These are phyloP conservation scores for Xylaria hypoxylon DNA, from an alignment of 2,329 filamentous ascomycete species.

Conservation along the genomic window DNA sequence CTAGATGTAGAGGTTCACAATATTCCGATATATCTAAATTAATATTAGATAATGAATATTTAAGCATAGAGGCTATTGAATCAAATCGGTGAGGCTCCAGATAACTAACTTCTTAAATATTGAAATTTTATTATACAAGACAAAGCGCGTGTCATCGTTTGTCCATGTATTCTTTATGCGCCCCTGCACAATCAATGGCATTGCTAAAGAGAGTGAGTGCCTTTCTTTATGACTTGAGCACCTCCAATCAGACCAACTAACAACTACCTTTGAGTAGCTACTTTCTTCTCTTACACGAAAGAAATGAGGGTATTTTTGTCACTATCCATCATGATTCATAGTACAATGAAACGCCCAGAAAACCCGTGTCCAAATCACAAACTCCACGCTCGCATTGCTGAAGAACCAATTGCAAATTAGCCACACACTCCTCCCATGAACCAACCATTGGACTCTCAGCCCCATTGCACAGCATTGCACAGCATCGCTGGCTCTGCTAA, in stretches of 20 bases:
- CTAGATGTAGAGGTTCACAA: no score
- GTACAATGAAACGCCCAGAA: neutral
- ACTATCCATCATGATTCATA: neutral
- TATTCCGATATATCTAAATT: no score
- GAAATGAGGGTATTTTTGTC: neutral
- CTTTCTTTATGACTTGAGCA: no score
- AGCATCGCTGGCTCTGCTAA: neutral
- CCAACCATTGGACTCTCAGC: neutral
- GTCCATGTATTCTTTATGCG: neutral
- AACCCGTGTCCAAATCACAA: neutral
- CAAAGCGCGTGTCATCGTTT: neutral
- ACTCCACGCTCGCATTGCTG: conserved; percentile 1
- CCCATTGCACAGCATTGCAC: neutral
- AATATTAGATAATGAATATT: no score
- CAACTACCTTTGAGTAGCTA: no score
- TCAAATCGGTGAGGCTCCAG: neutral
- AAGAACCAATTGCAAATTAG: neutral
- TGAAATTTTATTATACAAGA: neutral
- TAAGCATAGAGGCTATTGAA: neutral
- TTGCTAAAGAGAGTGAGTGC: neutral
- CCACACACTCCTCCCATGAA: neutral
- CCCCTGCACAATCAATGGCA: neutral
- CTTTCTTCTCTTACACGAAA: neutral
- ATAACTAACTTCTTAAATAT: neutral
- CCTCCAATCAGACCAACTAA: no score